Conservation (phyloP, 176 grass and related monocot species). For the Zoysia pacifica region DNA sequence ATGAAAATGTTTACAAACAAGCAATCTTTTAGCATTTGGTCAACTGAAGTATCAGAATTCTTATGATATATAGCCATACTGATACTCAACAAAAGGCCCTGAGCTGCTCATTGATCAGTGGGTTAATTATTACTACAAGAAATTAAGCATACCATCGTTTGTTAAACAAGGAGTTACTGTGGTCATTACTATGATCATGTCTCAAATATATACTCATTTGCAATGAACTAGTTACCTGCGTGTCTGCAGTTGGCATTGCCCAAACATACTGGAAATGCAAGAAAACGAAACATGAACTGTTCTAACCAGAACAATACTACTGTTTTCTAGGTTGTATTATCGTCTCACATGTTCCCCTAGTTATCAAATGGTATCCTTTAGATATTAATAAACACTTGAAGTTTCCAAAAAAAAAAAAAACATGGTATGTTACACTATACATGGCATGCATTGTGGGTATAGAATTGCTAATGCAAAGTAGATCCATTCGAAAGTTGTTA, state of each 20-base stretch:
- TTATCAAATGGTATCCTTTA: conserved; percentile 4
- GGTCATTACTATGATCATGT: neutral
- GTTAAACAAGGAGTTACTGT: neutral
- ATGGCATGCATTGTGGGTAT: neutral
- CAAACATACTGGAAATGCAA: conserved; percentile 31
- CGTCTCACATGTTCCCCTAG: conserved; percentile 12
- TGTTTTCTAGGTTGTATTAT: conserved; percentile 35
- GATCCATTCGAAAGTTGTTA: neutral
- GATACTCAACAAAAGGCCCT: neutral
- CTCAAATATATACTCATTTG: conserved; percentile 5
- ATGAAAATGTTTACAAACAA: too few species aligned
- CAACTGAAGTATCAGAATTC: neutral
- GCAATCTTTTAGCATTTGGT: too few species aligned
- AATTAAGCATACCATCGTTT: neutral
- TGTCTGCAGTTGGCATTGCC: neutral
- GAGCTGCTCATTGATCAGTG: neutral
- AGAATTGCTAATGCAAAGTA: conserved; percentile 25
- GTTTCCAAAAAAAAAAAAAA: conserved; percentile 13
- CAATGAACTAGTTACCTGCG: neutral
- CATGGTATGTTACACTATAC: neutral
- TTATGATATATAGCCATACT: neutral
- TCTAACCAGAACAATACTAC: conserved; percentile 19
- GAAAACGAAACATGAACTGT: conserved; percentile 35
- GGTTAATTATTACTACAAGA: neutral
- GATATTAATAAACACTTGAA: conserved; percentile 37